Base-by-base conservation (phyloP, 441 rosid genomes). In the Pelargonium citronellum region DNA sequence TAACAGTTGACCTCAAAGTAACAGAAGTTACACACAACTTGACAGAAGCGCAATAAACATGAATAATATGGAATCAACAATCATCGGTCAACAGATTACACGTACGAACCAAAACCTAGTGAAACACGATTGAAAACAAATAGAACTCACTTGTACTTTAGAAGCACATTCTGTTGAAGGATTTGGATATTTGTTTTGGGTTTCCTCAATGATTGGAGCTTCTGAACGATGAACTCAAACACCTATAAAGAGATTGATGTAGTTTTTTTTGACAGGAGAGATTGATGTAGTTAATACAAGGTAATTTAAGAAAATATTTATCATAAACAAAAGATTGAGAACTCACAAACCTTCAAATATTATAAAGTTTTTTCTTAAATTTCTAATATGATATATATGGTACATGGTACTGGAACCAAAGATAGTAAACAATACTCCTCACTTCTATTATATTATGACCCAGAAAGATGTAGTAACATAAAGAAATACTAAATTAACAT, bases 111-210 rank as follows among this genome's bases (percentile, higher is more conserved):
- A 30, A 60, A 39, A 51, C 60, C 60, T 51, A 34, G 39, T 55
- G 11, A 22, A 58, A 53, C 7, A 51, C 68, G 44, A 75, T 66
- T 27, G 24, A 53, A 39, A 53, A 71, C 39, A 66, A 30, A 78
- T 20, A 77, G 61, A 51, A 75, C 96, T 83, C 79, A 95, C 99
- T 89, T 92, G 91, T 92, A 92, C 70, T 95, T 95, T 73, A 92
- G 80, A 81, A 92, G 89, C 78, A 95, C 96, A 84, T 88, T 95
- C 80, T 92, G 99, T 78, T 95, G 99, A 85, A 95, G 96, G 78
- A 95, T 92, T 80, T 95, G 99, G 75, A 95, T 91, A 79, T 95
- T 95, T 74, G 99, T 95, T 87, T 95, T 95, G 64, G 99, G 99
- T 83, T 95, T 95, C 78, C 99, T 91, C 77, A 95, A 79, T 24